These are phyloP conservation scores for Fagopyrum esculentum DNA, from an alignment of 148 eudicot species.

Conservation along the genomic window DNA sequence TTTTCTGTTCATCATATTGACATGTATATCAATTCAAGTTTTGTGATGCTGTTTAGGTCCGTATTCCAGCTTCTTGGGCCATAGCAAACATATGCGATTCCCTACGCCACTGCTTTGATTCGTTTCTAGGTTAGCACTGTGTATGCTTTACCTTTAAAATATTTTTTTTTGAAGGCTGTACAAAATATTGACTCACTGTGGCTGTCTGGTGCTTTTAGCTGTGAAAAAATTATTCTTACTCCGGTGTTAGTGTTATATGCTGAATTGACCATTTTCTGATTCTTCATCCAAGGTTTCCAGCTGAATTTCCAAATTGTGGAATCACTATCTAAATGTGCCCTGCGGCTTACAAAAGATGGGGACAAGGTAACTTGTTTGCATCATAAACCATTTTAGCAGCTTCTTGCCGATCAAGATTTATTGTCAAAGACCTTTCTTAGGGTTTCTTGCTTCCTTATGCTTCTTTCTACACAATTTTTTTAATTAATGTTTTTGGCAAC, in stretches of 20 bases:
- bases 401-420: neutral
- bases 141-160: neutral
- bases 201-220: neutral
- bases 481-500: neutral
- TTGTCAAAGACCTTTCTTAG: neutral
- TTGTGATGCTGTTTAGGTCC: conserved; percentile 49
- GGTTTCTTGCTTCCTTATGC: neutral
- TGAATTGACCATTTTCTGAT: neutral
- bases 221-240: neutral
- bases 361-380: conserved; percentile 57
- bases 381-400: neutral
- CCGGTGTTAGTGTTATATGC: neutral
- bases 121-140: conserved; percentile 35
- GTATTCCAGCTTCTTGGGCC: conserved; percentile 96
- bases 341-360: conserved; percentile 72
- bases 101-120: conserved; percentile 50
- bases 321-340: conserved; percentile 46
- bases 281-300: conserved; percentile 31
- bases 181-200: neutral
- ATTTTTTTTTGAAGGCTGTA: neutral
- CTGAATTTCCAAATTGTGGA: conserved; percentile 31
- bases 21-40: neutral
- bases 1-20: neutral
- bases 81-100: conserved; percentile 90
- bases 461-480: neutral